A percentile compares a stretch with the other conserved stretches of the same genome.
Evolutionary conservation across 1,284 basidiomycete species (phyloP).

Genomic region (Cutaneotrichosporon dermatis): DNA sequence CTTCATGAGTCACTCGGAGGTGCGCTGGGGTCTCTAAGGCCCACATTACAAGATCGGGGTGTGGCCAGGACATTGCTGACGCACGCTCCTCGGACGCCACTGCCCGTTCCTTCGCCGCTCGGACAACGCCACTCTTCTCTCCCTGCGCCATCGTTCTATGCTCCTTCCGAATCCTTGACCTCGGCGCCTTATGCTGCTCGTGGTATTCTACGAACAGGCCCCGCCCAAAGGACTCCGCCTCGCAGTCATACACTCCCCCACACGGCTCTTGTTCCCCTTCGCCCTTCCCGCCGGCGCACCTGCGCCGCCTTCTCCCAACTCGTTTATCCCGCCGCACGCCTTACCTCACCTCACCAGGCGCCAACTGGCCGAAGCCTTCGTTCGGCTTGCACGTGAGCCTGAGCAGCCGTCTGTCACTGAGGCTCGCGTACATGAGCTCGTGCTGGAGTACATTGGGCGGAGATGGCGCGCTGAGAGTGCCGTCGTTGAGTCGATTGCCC

Average conservation of each 20-base stretch:
- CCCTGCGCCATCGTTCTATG: too few relatives aligned
- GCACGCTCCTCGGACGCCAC: too few relatives aligned
- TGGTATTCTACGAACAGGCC: background rate
- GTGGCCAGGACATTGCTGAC: background rate
- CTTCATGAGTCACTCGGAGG: too few relatives aligned
- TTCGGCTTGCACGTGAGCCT: constrained; percentile 13
- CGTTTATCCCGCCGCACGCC: constrained; percentile 11
- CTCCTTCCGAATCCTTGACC: too few relatives aligned
- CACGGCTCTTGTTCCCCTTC: constrained; percentile 25
- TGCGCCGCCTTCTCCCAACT: background rate
- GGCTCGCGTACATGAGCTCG: constrained; percentile 21
- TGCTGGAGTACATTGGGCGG: constrained; percentile 33
- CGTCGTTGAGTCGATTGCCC: constrained; percentile 27
- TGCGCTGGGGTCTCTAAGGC: too few relatives aligned
- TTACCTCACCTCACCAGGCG: constrained; percentile 22
- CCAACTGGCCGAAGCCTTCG: constrained; percentile 31
- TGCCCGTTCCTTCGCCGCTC: too few relatives aligned
- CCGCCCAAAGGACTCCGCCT: constrained; percentile 6
- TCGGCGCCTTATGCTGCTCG: too few relatives aligned
- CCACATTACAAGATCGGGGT: too few relatives aligned
- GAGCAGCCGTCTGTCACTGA: background rate
- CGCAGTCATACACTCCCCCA: constrained; percentile 6
- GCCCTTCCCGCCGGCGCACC: constrained; percentile 15
- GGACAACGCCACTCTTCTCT: background rate
- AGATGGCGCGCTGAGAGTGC: constrained; percentile 23